Evolutionary conservation across 371 early-diverging fungal genomes (phyloP), one percentile per base, ranked within the genome.

Genomic region (Gilbertella persicaria): DNA sequence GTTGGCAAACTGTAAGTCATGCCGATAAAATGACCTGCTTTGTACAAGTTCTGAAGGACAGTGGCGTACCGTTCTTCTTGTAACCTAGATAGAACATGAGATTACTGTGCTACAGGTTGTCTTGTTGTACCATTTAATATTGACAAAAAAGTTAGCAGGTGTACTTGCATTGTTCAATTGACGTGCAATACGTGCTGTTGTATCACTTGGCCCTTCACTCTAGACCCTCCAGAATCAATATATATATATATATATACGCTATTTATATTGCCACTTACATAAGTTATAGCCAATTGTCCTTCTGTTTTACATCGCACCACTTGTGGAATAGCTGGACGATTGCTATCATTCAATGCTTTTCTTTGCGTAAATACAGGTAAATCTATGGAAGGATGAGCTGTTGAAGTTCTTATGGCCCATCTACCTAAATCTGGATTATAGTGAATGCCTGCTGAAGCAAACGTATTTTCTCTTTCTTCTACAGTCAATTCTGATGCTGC

Each of bases 191-290:
- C 76, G 74, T 29, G 71, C 73, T 0, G 83, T 80, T 9, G 73
- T 78, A 59, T 83, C 81, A 53, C 80, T 83, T n/a, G 81, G 83
- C 17, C 83, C 81, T 44, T 83, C 83, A 29, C 74, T 78, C 81
- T 82, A 62, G 4, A 37, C n/a, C n/a, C 6, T n/a, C 7, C 7
- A 38, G n/a, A 38, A 16, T n/a, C n/a, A 38, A 9, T 9, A 38
- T 39, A 17, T 8, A 28, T 10, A 33, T 46, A 13, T 13, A 26
- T 42, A 43, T 13, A 30, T n/a, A n/a, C n/a, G n/a, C n/a, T n/a
- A n/a, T n/a, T n/a, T n/a, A n/a, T n/a, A n/a, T n/a, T n/a, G n/a
- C n/a, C n/a, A 51, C 70, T 66, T 74, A 79, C 82, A 60, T 71
- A 79, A 16, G 80, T 82, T 12, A 83, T 63, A 3, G 83, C 83